Base-by-base conservation (phyloP, 2,329 filamentous ascomycete genomes). In the Dryadomyces quercus-mongolicae region DNA sequence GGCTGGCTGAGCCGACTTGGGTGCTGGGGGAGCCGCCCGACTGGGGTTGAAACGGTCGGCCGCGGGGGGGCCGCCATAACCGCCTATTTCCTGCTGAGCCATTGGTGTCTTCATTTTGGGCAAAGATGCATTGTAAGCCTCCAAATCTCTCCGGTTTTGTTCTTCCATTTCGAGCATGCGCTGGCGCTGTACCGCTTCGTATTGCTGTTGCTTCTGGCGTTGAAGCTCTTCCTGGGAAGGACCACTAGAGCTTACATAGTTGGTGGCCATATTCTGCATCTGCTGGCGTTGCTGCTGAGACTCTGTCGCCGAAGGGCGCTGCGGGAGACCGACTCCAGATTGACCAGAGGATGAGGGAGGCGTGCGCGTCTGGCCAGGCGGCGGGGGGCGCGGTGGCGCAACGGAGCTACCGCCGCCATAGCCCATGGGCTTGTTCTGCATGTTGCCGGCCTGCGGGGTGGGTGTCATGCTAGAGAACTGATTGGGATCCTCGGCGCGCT, bases 21-120 rank as follows among this genome's bases (percentile, higher is more conserved):
- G 89, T 5, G 88, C 86, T 4, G 86, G 80, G n/a, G 91, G 92
- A 50, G 92, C 86, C 43, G 88, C 86, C 64, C 92, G 80, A 53
- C 82, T 84, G 4, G 92, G 90, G 66, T 95, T 95, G 70, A 90
- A 97, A 58, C 89, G 81, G 62, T 84, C 80, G 49, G 67, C 56
- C 5, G 70, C 63, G n/a, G 75, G 68, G 36, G 73, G 61, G 47
- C 74, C 71, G 57, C 80, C 76, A 57, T 80, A 45, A 9, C 84
- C 84, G 55, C 88, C 88, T 61, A 97, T 72, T 68, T 97, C 93
- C 69, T 96, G 91, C 67, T 97, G 88, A 36, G 91, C 90, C 60
- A 93, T 64, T 2, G 88, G 88, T 12, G 83, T 72, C 66, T 88
- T 88, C 59, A 78, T 84, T 73, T 95, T 86, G 36, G 90, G 92